These are phyloP conservation scores for Sanghuangporus sanghuang DNA, from an alignment of 1,284 basidiomycete genomes.

Conservation along the genomic window DNA sequence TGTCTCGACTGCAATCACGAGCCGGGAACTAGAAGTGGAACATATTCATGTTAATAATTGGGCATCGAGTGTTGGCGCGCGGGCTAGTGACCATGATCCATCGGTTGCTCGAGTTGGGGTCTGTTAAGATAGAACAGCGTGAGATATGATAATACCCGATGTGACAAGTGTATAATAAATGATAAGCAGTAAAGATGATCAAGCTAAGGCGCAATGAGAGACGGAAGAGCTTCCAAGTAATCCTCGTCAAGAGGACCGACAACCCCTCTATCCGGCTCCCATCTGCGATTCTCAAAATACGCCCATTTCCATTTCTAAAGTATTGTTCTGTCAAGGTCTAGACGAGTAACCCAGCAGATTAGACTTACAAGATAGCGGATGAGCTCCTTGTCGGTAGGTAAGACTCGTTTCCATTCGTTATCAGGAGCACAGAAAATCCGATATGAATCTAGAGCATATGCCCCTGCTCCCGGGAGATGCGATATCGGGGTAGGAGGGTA, in stretches of 20 bases:
- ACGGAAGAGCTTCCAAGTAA: slow-evolving; percentile 28
- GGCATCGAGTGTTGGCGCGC: slow-evolving; percentile 34
- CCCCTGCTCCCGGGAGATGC: slow-evolving; percentile 52
- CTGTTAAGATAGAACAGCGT: slow-evolving; percentile 25
- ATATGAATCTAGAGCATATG: slow-evolving; percentile 64
- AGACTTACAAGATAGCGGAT: slow-evolving; percentile 47
- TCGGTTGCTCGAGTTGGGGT: slow-evolving; percentile 45
- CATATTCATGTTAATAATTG: slow-evolving; percentile 61
- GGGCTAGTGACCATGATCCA: slow-evolving; percentile 58
- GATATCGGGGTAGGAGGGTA: slow-evolving; percentile 45
- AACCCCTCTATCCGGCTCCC: slow-evolving; percentile 40
- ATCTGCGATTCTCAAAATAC: slow-evolving; percentile 39
- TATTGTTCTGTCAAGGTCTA: not conserved
- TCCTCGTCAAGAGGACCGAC: slow-evolving; percentile 29
- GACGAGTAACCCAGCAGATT: not conserved
- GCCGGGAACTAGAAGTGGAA: slow-evolving; percentile 40
- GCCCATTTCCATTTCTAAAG: slow-evolving; percentile 62
- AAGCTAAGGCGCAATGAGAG: not conserved
- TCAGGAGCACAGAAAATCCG: slow-evolving; percentile 50
- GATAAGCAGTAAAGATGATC: not conserved
- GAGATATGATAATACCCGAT: not conserved
- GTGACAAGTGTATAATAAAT: not conserved
- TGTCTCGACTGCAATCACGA: slow-evolving; percentile 42
- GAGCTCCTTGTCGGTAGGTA: slow-evolving; percentile 59
- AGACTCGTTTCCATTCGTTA: slow-evolving; percentile 51